Evolutionary conservation across 176 grass and related monocot genomes (phyloP).

Genomic region (Guadua angustifolia): DNA sequence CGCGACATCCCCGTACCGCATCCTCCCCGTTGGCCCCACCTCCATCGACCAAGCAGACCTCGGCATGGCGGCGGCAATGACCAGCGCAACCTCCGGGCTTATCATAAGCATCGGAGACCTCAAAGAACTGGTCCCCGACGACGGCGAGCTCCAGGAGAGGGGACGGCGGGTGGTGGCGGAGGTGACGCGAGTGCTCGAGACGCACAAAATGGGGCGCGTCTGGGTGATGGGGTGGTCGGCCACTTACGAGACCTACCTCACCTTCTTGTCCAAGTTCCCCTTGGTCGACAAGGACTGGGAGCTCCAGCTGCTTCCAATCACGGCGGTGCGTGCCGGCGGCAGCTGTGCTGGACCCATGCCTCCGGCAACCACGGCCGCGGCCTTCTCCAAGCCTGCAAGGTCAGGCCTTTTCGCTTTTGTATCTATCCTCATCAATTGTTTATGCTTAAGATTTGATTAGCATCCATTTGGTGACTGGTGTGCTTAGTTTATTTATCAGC

Average conservation of each 20-base stretch:
- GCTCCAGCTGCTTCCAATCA: slow-evolving; percentile 86
- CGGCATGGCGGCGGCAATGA: slow-evolving; percentile 26
- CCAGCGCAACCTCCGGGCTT: slow-evolving; percentile 31
- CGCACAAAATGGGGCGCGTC: slow-evolving; percentile 45
- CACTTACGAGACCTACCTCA: slow-evolving; percentile 87
- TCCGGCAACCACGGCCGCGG: neutral
- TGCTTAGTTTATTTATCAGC: too few species aligned
- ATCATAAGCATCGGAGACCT: slow-evolving; percentile 82
- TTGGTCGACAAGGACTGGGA: slow-evolving; percentile 96
- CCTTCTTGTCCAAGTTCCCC: slow-evolving; percentile 89
- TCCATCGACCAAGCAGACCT: slow-evolving; percentile 28
- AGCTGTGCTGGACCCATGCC: slow-evolving; percentile 1
- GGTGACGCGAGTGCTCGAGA: slow-evolving; percentile 81
- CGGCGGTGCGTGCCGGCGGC: slow-evolving; percentile 46
- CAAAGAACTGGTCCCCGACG: slow-evolving; percentile 61
- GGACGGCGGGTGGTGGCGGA: slow-evolving; percentile 58
- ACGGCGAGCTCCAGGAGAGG: slow-evolving; percentile 45
- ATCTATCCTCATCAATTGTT: neutral
- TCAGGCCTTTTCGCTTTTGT: slow-evolving; percentile 21
- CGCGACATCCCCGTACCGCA: slow-evolving; percentile 40
- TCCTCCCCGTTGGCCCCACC: slow-evolving; percentile 49
- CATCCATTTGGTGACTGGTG: neutral
- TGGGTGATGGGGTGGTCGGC: slow-evolving; percentile 92
- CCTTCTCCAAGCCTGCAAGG: slow-evolving; percentile 63
- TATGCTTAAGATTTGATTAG: slow-evolving; percentile 1